phyloP scores from a whole-genome alignment of 208 protist species.

The Porcisia hertigi region DNA sequence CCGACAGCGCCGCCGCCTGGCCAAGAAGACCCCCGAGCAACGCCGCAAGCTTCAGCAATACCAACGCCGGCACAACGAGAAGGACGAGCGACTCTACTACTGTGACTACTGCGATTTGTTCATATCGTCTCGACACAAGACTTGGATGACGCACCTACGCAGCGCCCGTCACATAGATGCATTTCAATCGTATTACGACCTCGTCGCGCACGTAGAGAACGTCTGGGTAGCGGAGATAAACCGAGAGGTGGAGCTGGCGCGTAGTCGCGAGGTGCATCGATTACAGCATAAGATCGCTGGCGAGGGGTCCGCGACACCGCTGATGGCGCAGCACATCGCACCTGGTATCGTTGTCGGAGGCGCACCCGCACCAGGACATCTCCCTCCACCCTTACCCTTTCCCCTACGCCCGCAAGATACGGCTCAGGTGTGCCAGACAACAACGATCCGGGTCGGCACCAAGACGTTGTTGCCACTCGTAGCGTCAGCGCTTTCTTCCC shows the following conservation, averaged over 20 bases:
- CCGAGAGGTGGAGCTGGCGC: constrained; percentile 39
- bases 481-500: neutral
- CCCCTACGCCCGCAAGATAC: neutral
- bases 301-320: constrained; percentile 29
- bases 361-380: neutral
- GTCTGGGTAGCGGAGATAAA: constrained; percentile 55
- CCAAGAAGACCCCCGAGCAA: constrained; percentile 60
- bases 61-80: constrained; percentile 79
- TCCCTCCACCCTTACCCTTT: constrained; percentile 10
- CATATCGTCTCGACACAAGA: constrained; percentile 47
- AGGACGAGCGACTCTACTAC: constrained; percentile 74
- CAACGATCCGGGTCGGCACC: constrained; percentile 21
- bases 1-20: constrained; percentile 36
- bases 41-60: constrained; percentile 65
- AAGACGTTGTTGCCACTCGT: neutral
- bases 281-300: constrained; percentile 39
- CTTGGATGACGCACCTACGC: constrained; percentile 56
- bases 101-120: constrained; percentile 91
- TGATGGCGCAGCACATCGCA: constrained; percentile 34
- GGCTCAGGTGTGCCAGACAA: neutral
- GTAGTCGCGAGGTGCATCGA: constrained; percentile 23
- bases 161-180: constrained; percentile 62
- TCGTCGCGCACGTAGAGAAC: constrained; percentile 56
- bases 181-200: constrained; percentile 69
- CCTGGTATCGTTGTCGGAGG: constrained; percentile 58